Evolutionary conservation across 2,329 filamentous ascomycete genomes (phyloP).

Genomic region (Trichoderma semiorbis): DNA sequence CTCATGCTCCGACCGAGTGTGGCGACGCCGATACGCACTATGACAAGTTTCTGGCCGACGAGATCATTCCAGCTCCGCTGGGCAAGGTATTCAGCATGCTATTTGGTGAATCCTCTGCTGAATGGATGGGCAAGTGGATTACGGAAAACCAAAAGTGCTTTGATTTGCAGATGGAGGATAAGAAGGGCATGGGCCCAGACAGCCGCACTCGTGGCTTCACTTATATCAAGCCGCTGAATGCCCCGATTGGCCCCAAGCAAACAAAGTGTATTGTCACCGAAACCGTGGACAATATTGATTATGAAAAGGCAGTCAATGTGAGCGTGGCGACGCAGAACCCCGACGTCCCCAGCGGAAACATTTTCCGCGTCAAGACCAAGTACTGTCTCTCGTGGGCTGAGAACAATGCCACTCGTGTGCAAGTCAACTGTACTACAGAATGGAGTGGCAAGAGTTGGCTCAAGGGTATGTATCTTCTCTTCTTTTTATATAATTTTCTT

Average conservation of each 20-base stretch:
- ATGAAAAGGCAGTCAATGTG: conserved; percentile 84
- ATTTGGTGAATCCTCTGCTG: conserved; percentile 75
- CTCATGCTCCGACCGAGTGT: conserved; percentile 82
- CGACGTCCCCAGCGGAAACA: conserved; percentile 89
- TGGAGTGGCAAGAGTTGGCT: conserved; percentile 99
- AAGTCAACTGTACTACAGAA: conserved; percentile 87
- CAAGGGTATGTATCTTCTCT: conserved; percentile 61
- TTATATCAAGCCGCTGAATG: conserved; percentile 88
- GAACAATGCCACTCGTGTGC: conserved; percentile 76
- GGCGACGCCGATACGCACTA: conserved; percentile 76
- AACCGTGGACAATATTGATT: conserved; percentile 76
- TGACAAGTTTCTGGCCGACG: conserved; percentile 80
- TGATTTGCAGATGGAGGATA: conserved; percentile 84
- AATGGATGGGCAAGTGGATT: conserved; percentile 85
- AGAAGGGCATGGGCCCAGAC: conserved; percentile 71
- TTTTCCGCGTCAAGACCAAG: conserved; percentile 88
- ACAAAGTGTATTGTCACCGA: conserved; percentile 92
- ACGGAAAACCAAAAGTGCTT: conserved; percentile 81
- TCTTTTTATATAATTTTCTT: neutral
- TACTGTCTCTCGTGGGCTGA: conserved; percentile 94
- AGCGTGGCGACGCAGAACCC: conserved; percentile 82
- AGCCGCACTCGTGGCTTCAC: conserved; percentile 72
- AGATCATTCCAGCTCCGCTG: conserved; percentile 78
- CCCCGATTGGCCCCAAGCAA: conserved; percentile 82
- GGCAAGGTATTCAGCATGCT: conserved; percentile 88